Evolutionary conservation across 169 alveolate genomes (phyloP), one percentile per base, ranked within the genome.

Genomic region (Cryptosporidium andersoni): DNA sequence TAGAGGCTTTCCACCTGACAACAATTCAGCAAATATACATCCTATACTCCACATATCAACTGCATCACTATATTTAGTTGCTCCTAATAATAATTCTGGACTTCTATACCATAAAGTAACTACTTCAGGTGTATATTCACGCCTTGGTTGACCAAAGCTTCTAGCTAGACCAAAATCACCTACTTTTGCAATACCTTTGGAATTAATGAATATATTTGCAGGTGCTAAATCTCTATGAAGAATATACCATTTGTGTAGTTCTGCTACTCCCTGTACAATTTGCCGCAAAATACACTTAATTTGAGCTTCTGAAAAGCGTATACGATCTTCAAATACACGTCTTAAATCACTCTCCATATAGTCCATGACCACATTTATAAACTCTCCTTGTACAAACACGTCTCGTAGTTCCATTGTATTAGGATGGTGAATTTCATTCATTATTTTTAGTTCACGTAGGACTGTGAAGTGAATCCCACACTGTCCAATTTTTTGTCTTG

Each of bases 321-420:
- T 95, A 42, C 93, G 92, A 55, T 93, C 93, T 60, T 95, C 98
- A 55, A 97, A 82, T 16, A 96, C 90, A 66, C 94, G 91, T 90
- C 96, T 97, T 56, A 97, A 81, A 74, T 97, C 99, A 88, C 97
- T 98, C 65, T 97, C 99, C 88, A 96, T 92, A 82, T 97, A 97
- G 88, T 97, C 99, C 98, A 97, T 96, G 1, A 96, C 97, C 94
- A 89, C 90, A 56, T 94, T 93, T 80, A 92, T 93, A 49, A 82
- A 92, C 66, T 82, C 90, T 34, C 90, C 91, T 40, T 94, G 94
- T 42, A 94, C 92, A 43, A 93, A 95, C n/a, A 96, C 96, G 66
- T 95, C 97, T 36, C 92, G 85, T 34, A 95, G 81, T 48, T 89
- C 93, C 92, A 96, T 94, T 47, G 95, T 90, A 90, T 96, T 94